Evolutionary conservation across 2,329 filamentous ascomycete species (phyloP), one percentile per base, ranked within the genome.

Genomic region (Ascochyta viciae-villosae): DNA sequence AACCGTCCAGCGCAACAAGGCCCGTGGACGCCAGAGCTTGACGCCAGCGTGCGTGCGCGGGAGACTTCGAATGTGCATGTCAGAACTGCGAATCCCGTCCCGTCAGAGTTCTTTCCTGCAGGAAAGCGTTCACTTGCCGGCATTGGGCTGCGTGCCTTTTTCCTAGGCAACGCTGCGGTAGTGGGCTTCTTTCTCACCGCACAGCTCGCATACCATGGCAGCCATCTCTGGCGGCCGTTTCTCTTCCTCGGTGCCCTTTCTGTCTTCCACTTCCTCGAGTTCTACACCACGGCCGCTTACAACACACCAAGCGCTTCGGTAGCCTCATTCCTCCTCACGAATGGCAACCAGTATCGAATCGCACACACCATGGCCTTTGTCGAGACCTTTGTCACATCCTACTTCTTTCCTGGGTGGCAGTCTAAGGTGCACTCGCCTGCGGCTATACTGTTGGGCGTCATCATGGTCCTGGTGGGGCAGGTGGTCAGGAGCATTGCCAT

Each of bases 241-340:
- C 81, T 84, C 73, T 94, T 94, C 78, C 70, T 89, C 43, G 79
- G 80, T 47, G 80, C 87, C 13, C 87, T 98, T 43, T 84, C 88
- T 24, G 67, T 89, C 27, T 98, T 98, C 79, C 95, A 99, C 81
- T 98, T 96, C 78, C 87, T 98, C 75, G 95, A 99, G 78, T 99
- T 93, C 81, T 96, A 88, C 83, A 91, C 88, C 29, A 97, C 94
- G 0, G 93, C 94, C 8, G 81, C 83, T 51, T 91, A 90, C 78
- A 98, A 98, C 76, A 91, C 91, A 0, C 82, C 83, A 15, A 82
- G 87, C 47, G 91, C 91, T 19, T 85, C 83, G 23, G 81, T 93
- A 19, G 84, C 85, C 49, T 89, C 91, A 33, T 99, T 96, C 74
- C 85, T 99, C 13, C 83, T 98, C 33, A 87, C 86, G 45, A 99